A percentile compares a stretch with the other conserved stretches of the same genome.
Conservation (phyloP, 2,329 filamentous ascomycete genomes). For the Aspergillus brunneoviolaceus region DNA sequence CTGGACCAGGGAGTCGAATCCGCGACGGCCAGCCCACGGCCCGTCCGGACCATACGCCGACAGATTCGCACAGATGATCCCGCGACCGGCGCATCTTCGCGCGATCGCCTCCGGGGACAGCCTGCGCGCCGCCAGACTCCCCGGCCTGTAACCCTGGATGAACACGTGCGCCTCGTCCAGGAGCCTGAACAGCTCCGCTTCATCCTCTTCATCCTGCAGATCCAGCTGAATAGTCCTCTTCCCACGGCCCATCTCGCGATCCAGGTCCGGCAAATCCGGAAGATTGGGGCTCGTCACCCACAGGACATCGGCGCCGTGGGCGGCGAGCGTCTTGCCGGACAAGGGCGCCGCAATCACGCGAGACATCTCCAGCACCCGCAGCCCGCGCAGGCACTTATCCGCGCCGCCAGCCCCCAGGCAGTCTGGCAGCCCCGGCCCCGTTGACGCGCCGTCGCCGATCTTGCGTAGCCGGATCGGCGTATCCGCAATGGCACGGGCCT, state of each 20-base stretch:
- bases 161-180: conserved; percentile 44
- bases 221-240: conserved; percentile 42
- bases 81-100: conserved; percentile 37
- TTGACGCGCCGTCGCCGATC: conserved; percentile 22
- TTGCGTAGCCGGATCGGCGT: conserved; percentile 50
- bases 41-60: conserved; percentile 54
- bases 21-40: conserved; percentile 49
- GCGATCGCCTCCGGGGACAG: conserved; percentile 42
- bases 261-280: conserved; percentile 35
- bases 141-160: conserved; percentile 50
- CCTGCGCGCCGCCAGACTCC: conserved; percentile 47
- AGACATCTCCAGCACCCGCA: conserved; percentile 41
- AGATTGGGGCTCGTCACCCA: conserved; percentile 41
- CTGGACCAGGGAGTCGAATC: conserved; percentile 59
- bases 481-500: conserved; percentile 46
- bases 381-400: conserved; percentile 40
- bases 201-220: conserved; percentile 27
- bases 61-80: conserved; percentile 53
- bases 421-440: conserved; percentile 4
- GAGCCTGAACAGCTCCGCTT: conserved; percentile 28
- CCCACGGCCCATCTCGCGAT: conserved; percentile 39
- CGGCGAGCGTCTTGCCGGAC: conserved; percentile 38
- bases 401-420: conserved; percentile 13
- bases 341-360: conserved; percentile 43
- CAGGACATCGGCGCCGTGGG: conserved; percentile 43